Conservation (phyloP, 2,329 filamentous ascomycete genomes). For the Neofusicoccum parvum region DNA sequence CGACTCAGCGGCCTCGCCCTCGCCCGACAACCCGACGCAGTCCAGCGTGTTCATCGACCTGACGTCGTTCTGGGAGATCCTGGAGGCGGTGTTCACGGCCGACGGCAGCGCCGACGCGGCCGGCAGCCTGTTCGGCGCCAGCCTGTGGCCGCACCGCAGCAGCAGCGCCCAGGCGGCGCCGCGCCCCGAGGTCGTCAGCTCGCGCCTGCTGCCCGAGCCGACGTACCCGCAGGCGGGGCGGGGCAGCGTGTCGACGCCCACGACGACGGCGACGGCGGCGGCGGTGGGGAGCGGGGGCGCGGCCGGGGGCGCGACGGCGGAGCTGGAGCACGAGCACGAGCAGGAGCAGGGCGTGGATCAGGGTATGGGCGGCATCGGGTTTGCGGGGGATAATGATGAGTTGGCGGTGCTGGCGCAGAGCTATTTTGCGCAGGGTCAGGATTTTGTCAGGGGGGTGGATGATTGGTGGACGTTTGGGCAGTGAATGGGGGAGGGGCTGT, state of each 20-base stretch:
- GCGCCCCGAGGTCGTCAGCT: constrained; percentile 28
- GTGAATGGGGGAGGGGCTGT: neutral
- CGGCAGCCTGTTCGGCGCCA: constrained; percentile 45
- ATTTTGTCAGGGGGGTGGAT: constrained; percentile 43
- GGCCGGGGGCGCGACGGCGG: no score
- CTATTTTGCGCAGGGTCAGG: constrained; percentile 51
- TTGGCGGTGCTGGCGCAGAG: constrained; percentile 51
- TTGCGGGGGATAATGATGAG: constrained; percentile 42
- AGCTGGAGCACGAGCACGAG: constrained; percentile 10
- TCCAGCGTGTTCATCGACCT: constrained; percentile 44
- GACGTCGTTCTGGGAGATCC: constrained; percentile 52
- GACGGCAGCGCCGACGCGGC: constrained; percentile 26
- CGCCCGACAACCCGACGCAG: constrained; percentile 26
- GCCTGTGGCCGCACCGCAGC: constrained; percentile 35
- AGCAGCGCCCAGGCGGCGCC: constrained; percentile 38
- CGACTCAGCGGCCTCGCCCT: constrained; percentile 19
- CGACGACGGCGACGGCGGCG: constrained; percentile 23
- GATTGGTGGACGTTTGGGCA: constrained; percentile 32
- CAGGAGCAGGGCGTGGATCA: neutral
- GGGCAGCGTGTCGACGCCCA: neutral
- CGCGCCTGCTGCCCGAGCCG: constrained; percentile 11
- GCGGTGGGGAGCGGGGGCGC: neutral
- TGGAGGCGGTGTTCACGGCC: constrained; percentile 49
- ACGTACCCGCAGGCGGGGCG: constrained; percentile 3
- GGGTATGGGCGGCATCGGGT: constrained; percentile 25